Percentiles rank a stretch among this genome's conserved stretches.
These are phyloP conservation scores for Penicillium desertorum DNA, from an alignment of 495 filamentous ascomycete species.

Conservation along the genomic window DNA sequence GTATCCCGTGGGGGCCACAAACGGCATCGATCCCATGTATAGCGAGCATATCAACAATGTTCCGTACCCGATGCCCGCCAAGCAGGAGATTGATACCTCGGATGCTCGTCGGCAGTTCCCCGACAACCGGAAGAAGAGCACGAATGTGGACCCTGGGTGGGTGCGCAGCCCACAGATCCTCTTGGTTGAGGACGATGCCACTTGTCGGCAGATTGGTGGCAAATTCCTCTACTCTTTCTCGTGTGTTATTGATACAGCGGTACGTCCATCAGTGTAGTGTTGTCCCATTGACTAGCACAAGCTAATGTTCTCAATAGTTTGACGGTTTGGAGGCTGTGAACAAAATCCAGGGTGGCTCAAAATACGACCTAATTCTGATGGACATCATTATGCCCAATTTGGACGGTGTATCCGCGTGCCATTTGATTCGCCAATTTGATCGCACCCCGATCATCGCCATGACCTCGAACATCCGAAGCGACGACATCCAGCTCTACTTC, in stretches of 20 bases:
- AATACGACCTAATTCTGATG: conserved; percentile 95
- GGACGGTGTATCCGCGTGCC: conserved; percentile 91
- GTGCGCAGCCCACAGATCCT: conserved; percentile 78
- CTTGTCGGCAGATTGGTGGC: conserved; percentile 87
- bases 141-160: conserved; percentile 75
- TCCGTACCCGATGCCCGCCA: conserved; percentile 71
- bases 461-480: conserved; percentile 96
- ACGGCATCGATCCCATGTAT: conserved; percentile 93
- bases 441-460: conserved; percentile 93
- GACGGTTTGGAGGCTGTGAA: conserved; percentile 92
- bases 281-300: conserved; percentile 20
- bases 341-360: conserved; percentile 78
- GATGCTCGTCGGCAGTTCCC: conserved; percentile 50
- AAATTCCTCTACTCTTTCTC: conserved; percentile 90
- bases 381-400: conserved; percentile 99
- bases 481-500: conserved; percentile 97
- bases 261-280: conserved; percentile 55
- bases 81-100: conserved; percentile 48
- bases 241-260: conserved; percentile 86
- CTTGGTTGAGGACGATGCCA: conserved; percentile 93
- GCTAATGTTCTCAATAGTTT: conserved; percentile 50
- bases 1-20: conserved; percentile 84
- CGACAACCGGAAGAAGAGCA: conserved; percentile 67
- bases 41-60: conserved; percentile 93
- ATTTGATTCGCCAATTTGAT: conserved; percentile 88